phyloP scores from a whole-genome alignment of 495 filamentous ascomycete species.

The Neurospora tetraspora region DNA sequence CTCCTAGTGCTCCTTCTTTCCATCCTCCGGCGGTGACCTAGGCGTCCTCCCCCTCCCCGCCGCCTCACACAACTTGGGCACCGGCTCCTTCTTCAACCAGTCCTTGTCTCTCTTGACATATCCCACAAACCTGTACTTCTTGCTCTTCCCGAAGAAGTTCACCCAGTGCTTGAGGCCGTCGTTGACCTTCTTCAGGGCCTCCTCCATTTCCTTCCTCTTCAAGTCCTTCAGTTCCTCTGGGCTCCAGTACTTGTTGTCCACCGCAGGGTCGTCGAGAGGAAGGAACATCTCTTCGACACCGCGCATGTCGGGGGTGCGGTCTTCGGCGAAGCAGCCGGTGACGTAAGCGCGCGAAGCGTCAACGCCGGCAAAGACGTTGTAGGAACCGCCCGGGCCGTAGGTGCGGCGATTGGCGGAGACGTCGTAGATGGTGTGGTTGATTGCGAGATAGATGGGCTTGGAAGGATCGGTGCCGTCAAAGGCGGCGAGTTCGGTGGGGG shows the following conservation, averaged over 20 bases:
- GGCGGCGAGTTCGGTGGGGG: conserved; percentile 56
- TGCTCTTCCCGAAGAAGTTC: conserved; percentile 64
- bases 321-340: conserved; percentile 90
- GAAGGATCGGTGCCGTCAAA: conserved; percentile 70
- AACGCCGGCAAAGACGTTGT: conserved; percentile 75
- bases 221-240: conserved; percentile 44
- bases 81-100: conserved; percentile 38
- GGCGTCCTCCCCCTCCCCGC: conserved; percentile 33
- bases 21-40: conserved; percentile 26
- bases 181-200: conserved; percentile 45
- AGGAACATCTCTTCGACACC: conserved; percentile 88
- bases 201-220: conserved; percentile 39
- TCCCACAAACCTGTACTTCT: conserved; percentile 67
- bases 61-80: conserved; percentile 31
- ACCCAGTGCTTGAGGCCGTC: conserved; percentile 57
- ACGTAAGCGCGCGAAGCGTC: conserved; percentile 88
- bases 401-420: conserved; percentile 62
- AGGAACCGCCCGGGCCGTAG: conserved; percentile 86
- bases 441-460: conserved; percentile 79
- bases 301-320: conserved; percentile 68
- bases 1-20: conserved; percentile 2
- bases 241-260: conserved; percentile 35
- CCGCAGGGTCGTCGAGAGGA: conserved; percentile 56
- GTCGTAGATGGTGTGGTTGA: conserved; percentile 94
- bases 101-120: conserved; percentile 40